Evolutionary conservation across 1,284 basidiomycete species (phyloP), one percentile per base, ranked within the genome.

Genomic region (Puccinia sorghi): DNA sequence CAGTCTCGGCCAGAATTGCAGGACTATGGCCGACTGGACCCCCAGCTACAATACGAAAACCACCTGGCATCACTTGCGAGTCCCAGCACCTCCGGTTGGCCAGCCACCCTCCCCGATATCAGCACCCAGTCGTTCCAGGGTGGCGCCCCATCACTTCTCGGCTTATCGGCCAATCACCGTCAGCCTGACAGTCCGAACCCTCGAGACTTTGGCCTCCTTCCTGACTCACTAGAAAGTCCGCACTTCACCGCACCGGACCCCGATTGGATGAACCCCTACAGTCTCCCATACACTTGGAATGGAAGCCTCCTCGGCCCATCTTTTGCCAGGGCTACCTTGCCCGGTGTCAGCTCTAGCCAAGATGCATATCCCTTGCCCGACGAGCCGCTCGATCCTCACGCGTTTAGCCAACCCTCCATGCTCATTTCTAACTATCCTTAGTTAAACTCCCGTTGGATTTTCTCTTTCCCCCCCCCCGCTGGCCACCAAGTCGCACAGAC

Each of bases 11-110:
- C 72, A 27, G 72, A 50, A 22, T 52, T 41, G 72, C 17, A 46
- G 56, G 72, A 73, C 43, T 73, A 63, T 13, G 63, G 41, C 41
- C 56, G 56, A 73, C 27, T 73, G 43, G 72, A 73, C 25, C 72
- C 71, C 13, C 72, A 61, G 57, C 57, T 73, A 20, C 72, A 57
- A 73, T 72, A 56, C 41, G 39, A 72, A 7, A 52, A 54, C 50
- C 50, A 17, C 17, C 17, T 50, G 32, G 32, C 67, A 39, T 37
- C 50, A 6, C 17, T 43, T 1, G 43, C 52, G 22, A 46, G 20
- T 2, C 20, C 66, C 32, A 69, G 66, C 27, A 32, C 48, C 12
- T 50, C 43, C 22, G 9, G 22, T 32, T 69, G 66, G 66, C 50
- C 41, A 48, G 6, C 41, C 8, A 25, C 46, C 22, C 1, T 7